phyloP scores from a whole-genome alignment of 2,329 filamentous ascomycete species.

The Aspergillus clavatus region DNA sequence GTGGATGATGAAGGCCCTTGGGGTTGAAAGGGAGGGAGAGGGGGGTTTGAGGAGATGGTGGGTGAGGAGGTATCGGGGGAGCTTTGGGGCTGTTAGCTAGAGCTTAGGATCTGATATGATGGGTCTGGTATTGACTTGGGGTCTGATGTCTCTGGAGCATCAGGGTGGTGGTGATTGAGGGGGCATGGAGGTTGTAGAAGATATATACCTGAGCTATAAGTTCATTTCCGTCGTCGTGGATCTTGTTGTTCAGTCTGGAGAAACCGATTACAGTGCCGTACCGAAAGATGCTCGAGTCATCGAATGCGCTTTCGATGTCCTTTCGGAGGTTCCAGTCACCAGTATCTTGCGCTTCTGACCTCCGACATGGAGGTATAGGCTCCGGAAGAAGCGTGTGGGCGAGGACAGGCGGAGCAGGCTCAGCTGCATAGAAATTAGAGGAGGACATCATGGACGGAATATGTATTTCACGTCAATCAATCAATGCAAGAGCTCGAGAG shows the following conservation, averaged over 20 bases:
- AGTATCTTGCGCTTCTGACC: background rate
- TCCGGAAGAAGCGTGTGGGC: conserved; percentile 27
- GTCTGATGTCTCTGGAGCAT: no score
- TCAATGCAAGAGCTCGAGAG: no score
- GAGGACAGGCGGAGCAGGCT: conserved; percentile 29
- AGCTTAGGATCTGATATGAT: no score
- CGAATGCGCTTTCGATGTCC: conserved; percentile 21
- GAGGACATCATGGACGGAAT: conserved; percentile 15
- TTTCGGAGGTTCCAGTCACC: conserved; percentile 24
- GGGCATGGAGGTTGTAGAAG: background rate
- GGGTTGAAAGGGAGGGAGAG: conserved; percentile 3
- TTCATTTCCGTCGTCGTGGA: conserved; percentile 21
- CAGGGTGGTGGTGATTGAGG: no score
- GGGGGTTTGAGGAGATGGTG: conserved; percentile 13
- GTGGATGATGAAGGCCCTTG: conserved; percentile 33
- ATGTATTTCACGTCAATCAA: no score
- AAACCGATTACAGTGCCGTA: conserved; percentile 30
- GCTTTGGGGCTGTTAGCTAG: no score
- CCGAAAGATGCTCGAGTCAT: conserved; percentile 20
- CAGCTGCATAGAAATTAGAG: conserved; percentile 21
- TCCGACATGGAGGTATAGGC: background rate
- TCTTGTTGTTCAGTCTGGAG: conserved; percentile 24
- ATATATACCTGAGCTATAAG: conserved; percentile 28
- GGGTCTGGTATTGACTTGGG: no score
- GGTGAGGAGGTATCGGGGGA: conserved; percentile 28